Percentiles rank a stretch among this genome's conserved stretches.
Conservation (phyloP, 345 rosid species). For the Populus euphratica region DNA sequence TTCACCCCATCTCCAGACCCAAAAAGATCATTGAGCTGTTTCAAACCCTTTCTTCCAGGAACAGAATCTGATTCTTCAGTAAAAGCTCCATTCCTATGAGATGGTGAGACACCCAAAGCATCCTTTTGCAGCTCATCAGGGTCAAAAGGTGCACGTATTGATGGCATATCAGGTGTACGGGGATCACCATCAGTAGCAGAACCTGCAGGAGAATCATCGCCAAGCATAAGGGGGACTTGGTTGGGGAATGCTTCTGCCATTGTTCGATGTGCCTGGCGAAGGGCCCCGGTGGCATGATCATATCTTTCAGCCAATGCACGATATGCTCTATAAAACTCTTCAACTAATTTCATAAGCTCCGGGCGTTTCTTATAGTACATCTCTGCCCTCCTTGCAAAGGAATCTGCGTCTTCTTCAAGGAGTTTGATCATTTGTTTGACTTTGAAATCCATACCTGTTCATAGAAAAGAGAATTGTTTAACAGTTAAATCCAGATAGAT, state of each 20-base stretch:
- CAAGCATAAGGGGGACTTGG: conserved; percentile 60
- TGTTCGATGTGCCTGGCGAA: conserved; percentile 87
- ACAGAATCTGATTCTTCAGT: conserved; percentile 53
- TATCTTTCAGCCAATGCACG: conserved; percentile 99
- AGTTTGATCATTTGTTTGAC: conserved; percentile 97
- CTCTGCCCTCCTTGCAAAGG: conserved; percentile 99
- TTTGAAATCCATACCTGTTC: conserved; percentile 87
- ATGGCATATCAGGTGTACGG: conserved; percentile 64
- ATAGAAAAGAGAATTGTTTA: conserved; percentile 16
- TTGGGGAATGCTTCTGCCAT: conserved; percentile 96
- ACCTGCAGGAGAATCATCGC: conserved; percentile 60
- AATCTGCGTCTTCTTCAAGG: conserved; percentile 97
- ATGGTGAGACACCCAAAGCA: conserved; percentile 49
- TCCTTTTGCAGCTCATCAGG: conserved; percentile 59
- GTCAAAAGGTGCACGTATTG: conserved; percentile 45
- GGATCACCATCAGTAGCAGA: conserved; percentile 58
- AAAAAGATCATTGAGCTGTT: conserved; percentile 44
- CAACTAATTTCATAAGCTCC: conserved; percentile 94
- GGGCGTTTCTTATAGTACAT: conserved; percentile 98
- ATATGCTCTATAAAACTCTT: conserved; percentile 95
- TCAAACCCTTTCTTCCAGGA: conserved; percentile 51
- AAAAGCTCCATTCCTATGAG: conserved; percentile 60
- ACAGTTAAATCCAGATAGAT: neutral
- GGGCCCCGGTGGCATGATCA: conserved; percentile 87
- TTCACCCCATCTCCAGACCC: conserved; percentile 38